These are phyloP conservation scores for Rutidosis leptorrhynchoides DNA, from an alignment of 129 eudicot species.

Conservation along the genomic window DNA sequence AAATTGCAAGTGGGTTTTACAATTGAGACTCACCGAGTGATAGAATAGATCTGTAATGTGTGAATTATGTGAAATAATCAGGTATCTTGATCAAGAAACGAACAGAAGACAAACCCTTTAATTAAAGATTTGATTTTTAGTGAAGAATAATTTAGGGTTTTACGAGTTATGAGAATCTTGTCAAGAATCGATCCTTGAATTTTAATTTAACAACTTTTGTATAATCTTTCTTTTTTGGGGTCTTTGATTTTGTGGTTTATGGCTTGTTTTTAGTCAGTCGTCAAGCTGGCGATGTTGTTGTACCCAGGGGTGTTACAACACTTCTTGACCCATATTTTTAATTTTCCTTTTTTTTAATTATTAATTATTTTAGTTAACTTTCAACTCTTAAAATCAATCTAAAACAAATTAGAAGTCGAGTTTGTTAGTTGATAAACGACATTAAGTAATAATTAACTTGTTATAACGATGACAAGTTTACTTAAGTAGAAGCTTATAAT, in stretches of 20 bases:
- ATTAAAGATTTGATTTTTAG: conserved; percentile 10
- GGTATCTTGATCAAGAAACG: conserved; percentile 4
- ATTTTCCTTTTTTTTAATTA: no score
- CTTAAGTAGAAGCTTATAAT: no score
- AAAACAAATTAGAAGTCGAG: no score
- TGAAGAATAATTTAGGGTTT: conserved; percentile 26
- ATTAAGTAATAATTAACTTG: no score
- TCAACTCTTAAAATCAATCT: no score
- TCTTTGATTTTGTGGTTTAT: conserved; percentile 24
- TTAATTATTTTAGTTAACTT: no score
- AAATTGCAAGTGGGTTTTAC: conserved; percentile 15
- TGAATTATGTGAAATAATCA: conserved; percentile 10
- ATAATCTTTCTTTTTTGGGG: not conserved
- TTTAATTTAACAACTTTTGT: conserved; percentile 7
- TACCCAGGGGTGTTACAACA: conserved; percentile 16
- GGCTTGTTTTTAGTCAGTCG: conserved; percentile 14
- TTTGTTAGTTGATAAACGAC: no score
- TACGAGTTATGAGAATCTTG: conserved; percentile 19
- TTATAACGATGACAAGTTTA: no score
- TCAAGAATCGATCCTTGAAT: conserved; percentile 28
- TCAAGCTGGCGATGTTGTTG: conserved; percentile 4
- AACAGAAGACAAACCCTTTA: not conserved
- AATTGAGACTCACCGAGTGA: conserved; percentile 23
- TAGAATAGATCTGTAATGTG: conserved; percentile 26
- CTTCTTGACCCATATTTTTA: no score